phyloP scores from a whole-genome alignment of 2,329 filamentous ascomycete genomes.

The Graphiopsis chlorocephala region DNA sequence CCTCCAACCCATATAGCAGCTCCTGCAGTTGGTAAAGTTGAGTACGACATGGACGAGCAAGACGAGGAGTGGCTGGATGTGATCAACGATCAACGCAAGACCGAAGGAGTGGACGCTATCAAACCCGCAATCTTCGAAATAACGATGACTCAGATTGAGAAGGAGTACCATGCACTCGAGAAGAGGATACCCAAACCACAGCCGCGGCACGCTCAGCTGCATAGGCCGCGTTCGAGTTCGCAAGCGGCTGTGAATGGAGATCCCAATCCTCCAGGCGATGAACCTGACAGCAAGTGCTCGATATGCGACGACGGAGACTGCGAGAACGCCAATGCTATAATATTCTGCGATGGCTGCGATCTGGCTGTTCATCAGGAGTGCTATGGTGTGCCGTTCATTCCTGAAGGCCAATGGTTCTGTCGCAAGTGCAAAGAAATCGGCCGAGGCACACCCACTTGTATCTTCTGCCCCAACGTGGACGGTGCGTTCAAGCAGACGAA shows the following conservation, averaged over 20 bases:
- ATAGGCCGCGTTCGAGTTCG: conserved; percentile 86
- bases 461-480: conserved; percentile 97
- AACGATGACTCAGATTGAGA: conserved; percentile 97
- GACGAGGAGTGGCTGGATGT: conserved; percentile 93
- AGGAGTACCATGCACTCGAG: conserved; percentile 95
- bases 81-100: conserved; percentile 73
- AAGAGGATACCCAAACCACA: conserved; percentile 97
- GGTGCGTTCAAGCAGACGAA: conserved; percentile 98
- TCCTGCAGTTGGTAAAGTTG: conserved; percentile 69
- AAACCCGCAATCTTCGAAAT: conserved; percentile 95
- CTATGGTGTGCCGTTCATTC: conserved; percentile 97
- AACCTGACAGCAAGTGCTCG: conserved; percentile 94
- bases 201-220: conserved; percentile 91
- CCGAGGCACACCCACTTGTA: conserved; percentile 87
- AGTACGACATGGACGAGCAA: conserved; percentile 99
- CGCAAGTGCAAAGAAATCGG: conserved; percentile 95
- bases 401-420: conserved; percentile 97
- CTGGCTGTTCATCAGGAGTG: conserved; percentile 97
- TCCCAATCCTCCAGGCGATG: conserved; percentile 74
- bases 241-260: conserved; percentile 95
- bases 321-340: conserved; percentile 98
- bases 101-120: conserved; percentile 73
- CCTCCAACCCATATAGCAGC: conserved; percentile 52
- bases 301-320: conserved; percentile 99
- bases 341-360: conserved; percentile 98